Evolutionary conservation across 371 early-diverging fungal species (phyloP).

Genomic region (Mucor irregularis): DNA sequence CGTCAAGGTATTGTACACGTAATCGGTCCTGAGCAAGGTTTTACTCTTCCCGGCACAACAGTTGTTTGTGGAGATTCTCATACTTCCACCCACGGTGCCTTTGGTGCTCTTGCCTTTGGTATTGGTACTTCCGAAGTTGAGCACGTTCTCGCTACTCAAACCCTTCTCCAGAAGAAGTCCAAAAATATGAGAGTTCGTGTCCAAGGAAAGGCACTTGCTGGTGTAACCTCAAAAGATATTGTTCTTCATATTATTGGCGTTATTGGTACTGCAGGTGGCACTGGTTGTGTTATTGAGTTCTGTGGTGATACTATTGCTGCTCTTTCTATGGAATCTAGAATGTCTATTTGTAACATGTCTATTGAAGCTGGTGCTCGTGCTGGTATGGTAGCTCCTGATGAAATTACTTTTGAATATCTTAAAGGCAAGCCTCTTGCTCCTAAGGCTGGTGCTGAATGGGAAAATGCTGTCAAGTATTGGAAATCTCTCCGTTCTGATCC

Average conservation of each 20-base stretch:
- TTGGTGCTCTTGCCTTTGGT: constrained; percentile 75
- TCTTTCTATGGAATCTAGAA: constrained; percentile 66
- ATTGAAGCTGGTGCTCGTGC: constrained; percentile 76
- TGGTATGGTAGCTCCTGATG: constrained; percentile 74
- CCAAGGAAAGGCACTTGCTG: constrained; percentile 49
- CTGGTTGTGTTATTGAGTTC: constrained; percentile 71
- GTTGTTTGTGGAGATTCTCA: constrained; percentile 76
- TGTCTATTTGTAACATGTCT: constrained; percentile 77
- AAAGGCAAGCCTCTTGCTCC: constrained; percentile 65
- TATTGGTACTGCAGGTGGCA: constrained; percentile 74
- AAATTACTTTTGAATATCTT: constrained; percentile 67
- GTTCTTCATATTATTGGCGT: constrained; percentile 69
- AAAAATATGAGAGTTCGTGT: constrained; percentile 70
- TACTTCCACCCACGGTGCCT: constrained; percentile 75
- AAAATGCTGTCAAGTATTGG: constrained; percentile 68
- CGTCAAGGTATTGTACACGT: constrained; percentile 77
- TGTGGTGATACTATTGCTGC: constrained; percentile 46
- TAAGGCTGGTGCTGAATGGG: constrained; percentile 60
- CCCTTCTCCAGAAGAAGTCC: constrained; percentile 65
- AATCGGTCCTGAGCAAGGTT: constrained; percentile 78
- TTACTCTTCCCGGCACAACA: constrained; percentile 71
- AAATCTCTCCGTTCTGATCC: constrained; percentile 57
- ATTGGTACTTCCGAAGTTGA: constrained; percentile 78
- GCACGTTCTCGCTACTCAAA: constrained; percentile 74
- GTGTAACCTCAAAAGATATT: constrained; percentile 69